Conservation (phyloP, 75 land plant genomes). For the Cupressus sempervirens region DNA sequence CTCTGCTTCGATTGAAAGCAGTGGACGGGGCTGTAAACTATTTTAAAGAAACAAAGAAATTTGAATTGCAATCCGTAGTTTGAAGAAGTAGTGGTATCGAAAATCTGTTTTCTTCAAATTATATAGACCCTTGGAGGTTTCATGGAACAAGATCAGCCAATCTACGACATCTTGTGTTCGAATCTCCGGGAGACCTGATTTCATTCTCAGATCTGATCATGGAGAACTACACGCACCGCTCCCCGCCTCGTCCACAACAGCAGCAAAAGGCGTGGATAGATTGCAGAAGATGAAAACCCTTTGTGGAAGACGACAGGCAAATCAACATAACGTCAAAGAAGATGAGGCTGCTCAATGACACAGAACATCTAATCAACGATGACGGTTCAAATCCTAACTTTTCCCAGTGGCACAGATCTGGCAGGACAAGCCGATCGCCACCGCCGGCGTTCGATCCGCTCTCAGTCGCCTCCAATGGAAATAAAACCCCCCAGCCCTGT, state of each 20-base stretch:
- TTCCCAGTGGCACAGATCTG: not conserved
- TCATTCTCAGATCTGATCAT: no score
- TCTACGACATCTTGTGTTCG: not conserved
- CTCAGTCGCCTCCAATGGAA: no score
- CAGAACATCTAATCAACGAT: no score
- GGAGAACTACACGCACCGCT: not conserved
- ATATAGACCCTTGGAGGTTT: not conserved
- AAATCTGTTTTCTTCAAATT: not conserved
- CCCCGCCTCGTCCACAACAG: not conserved
- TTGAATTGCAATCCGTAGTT: not conserved
- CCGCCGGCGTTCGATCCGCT: not conserved
- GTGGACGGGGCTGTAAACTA: no score
- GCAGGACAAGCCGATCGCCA: not conserved
- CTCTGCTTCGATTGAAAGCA: not conserved
- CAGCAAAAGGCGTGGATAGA: not conserved
- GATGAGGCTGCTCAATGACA: not conserved
- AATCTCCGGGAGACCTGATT: not conserved
- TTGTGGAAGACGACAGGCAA: not conserved
- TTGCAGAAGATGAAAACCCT: not conserved
- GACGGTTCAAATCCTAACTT: not conserved
- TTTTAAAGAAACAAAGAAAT: no score
- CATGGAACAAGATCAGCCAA: not conserved
- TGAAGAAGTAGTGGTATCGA: not conserved
- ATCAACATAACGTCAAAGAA: not conserved
- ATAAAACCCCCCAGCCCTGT: not conserved